These are phyloP conservation scores for Alternaria incomplexa DNA, from an alignment of 2,329 filamentous ascomycete genomes.

Conservation along the genomic window DNA sequence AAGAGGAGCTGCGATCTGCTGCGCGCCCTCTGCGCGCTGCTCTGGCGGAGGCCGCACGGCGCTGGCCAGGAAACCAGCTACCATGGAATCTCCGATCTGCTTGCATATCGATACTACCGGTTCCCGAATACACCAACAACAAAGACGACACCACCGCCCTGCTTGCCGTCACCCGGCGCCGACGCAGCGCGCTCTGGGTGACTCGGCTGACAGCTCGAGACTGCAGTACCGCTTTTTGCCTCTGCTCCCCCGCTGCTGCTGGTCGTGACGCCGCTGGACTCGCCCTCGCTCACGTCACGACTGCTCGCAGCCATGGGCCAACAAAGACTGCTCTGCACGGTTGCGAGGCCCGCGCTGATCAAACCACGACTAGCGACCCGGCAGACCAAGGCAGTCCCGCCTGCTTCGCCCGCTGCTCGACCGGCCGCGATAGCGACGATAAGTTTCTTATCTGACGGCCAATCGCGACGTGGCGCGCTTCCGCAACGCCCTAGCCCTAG, in stretches of 20 bases:
- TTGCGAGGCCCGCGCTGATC: slow-evolving; percentile 33
- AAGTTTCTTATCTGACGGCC: slow-evolving; percentile 18
- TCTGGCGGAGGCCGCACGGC: slow-evolving; percentile 13
- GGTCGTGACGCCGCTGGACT: no score
- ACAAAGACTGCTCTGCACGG: slow-evolving; percentile 2
- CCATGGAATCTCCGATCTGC: slow-evolving; percentile 6
- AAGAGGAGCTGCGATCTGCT: not conserved
- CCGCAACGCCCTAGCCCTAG: slow-evolving; percentile 30
- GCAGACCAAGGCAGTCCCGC: slow-evolving; percentile 25
- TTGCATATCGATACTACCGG: slow-evolving; percentile 18
- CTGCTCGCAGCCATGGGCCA: slow-evolving; percentile 1
- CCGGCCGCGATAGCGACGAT: slow-evolving; percentile 35
- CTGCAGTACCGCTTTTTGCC: not conserved
- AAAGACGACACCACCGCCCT: not conserved
- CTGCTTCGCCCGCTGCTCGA: slow-evolving; percentile 21
- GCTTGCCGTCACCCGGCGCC: not conserved
- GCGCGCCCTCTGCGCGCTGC: not conserved
- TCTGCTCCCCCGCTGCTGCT: not conserved
- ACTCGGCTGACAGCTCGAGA: not conserved
- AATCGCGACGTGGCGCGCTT: slow-evolving; percentile 33
- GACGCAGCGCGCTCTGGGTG: not conserved
- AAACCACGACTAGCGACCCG: slow-evolving; percentile 33
- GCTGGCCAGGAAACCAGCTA: slow-evolving; percentile 14
- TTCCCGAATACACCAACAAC: slow-evolving; percentile 3
- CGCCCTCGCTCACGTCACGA: slow-evolving; percentile 2